A percentile compares a stretch with the other conserved stretches of the same genome.
These are phyloP conservation scores for Aspergillus fischeri DNA, from an alignment of 2,329 filamentous ascomycete genomes.

Conservation along the genomic window DNA sequence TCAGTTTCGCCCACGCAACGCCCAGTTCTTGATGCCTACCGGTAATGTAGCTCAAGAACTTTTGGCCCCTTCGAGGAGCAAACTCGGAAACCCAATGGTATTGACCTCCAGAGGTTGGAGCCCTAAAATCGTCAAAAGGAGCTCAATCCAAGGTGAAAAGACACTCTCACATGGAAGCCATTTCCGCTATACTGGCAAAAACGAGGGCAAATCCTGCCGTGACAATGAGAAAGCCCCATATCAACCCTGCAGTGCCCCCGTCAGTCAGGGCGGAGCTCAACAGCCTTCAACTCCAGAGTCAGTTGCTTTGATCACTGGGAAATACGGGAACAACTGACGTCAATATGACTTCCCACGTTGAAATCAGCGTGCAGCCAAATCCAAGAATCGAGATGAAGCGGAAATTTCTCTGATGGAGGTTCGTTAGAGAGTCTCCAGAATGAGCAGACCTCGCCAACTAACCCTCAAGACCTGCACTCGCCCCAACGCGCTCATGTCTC, in stretches of 20 bases:
- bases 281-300: slow-evolving; percentile 20
- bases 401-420: slow-evolving; percentile 39
- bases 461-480: slow-evolving; percentile 38
- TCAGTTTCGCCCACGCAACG: neutral
- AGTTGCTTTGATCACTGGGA: slow-evolving; percentile 3
- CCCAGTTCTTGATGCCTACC: slow-evolving; percentile 19
- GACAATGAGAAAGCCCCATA: slow-evolving; percentile 35
- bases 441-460: slow-evolving; percentile 9
- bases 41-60: slow-evolving; percentile 44
- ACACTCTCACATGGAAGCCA: slow-evolving; percentile 39
- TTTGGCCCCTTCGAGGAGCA: slow-evolving; percentile 39
- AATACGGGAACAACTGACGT: slow-evolving; percentile 25
- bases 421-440: neutral
- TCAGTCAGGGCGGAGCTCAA: slow-evolving; percentile 30
- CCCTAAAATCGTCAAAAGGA: slow-evolving; percentile 19
- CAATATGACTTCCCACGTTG: slow-evolving; percentile 43
- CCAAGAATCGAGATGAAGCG: slow-evolving; percentile 43
- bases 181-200: slow-evolving; percentile 38
- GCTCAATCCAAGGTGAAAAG: neutral
- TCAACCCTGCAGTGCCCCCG: slow-evolving; percentile 36
- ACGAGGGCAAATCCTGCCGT: slow-evolving; percentile 30
- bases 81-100: slow-evolving; percentile 44
- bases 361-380: slow-evolving; percentile 41
- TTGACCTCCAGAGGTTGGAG: slow-evolving; percentile 39
- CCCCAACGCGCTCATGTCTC: slow-evolving; percentile 37